Base-by-base conservation (phyloP, 257 asterid species). In the Solanum chilense region DNA sequence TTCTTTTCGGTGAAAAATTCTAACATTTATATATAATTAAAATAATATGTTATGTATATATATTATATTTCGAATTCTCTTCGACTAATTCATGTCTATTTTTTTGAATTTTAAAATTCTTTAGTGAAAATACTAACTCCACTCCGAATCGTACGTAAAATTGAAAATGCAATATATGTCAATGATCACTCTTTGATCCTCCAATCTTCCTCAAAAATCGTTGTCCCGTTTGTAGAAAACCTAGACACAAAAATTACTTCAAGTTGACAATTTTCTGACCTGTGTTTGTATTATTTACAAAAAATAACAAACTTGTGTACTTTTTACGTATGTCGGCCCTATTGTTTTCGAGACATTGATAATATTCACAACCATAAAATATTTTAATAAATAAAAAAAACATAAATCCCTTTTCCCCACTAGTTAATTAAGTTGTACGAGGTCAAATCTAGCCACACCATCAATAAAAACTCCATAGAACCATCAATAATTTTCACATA, bases 141-240 rank as follows among this genome's bases (percentile, higher is more conserved):
- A 35, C 39, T 35, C 39, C 39, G 1, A 35, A 35, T 5, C 35
- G 0, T 5, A 35, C 2, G 9, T 33, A 16, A 33, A 33, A 33
- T 71, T 33, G 8, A 9, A 33, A 71, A 16, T 11, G 78, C 44
- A 33, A 18, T 33, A 21, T 74, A 31, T 21, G 82, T 42, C 52
- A 44, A 87, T 89, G 58, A 89, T 87, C 11, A 87, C 37, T 62
- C 60, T 86, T 49, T 86, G 88, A 87, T 81, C 85, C 52, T 62
- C 49, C n/a, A 13, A 90, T 89, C 92, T 86, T 89, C 37, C 89
- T 82, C 87, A 86, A 64, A 86, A 85, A 88, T 73, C 42, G 87
- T 70, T 87, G 89, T 87, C 91, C 37, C 52, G 56, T 90, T 76
- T 86, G 84, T 86, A 78, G 88, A 88, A 84, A 87, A 78, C 90